These are phyloP conservation scores for Polyplosphaeria fusca DNA, from an alignment of 495 filamentous ascomycete species.

Conservation along the genomic window DNA sequence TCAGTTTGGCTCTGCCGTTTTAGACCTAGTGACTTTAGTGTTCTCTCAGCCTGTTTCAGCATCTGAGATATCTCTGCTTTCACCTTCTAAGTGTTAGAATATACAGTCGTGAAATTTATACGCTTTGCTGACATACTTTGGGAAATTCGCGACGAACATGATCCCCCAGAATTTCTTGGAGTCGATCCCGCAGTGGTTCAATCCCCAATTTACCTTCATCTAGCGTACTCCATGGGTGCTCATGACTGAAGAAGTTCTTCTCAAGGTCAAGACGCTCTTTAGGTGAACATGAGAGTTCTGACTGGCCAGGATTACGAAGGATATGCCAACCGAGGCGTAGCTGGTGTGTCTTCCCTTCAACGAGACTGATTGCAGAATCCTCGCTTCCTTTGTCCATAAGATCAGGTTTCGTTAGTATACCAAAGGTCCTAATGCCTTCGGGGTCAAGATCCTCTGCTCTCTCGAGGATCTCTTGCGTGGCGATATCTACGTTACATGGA, in stretches of 20 bases:
- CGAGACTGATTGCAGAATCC: slow-evolving; percentile 45
- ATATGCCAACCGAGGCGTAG: slow-evolving; percentile 55
- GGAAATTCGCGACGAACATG: slow-evolving; percentile 54
- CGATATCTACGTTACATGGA: slow-evolving; percentile 49
- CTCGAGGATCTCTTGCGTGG: slow-evolving; percentile 51
- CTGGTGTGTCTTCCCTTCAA: slow-evolving; percentile 44
- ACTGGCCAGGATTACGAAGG: slow-evolving; percentile 55
- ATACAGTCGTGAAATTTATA: not conserved
- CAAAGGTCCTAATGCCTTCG: slow-evolving; percentile 50
- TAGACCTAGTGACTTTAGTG: slow-evolving; percentile 46
- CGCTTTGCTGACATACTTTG: slow-evolving; percentile 34
- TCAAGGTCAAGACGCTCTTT: slow-evolving; percentile 40
- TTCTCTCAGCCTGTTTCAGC: slow-evolving; percentile 6
- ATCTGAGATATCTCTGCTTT: not conserved
- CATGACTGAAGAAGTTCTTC: slow-evolving; percentile 4
- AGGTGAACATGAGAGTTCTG: slow-evolving; percentile 36
- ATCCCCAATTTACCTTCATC: slow-evolving; percentile 41
- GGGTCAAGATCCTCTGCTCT: slow-evolving; percentile 46
- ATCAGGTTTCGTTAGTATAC: slow-evolving; percentile 52
- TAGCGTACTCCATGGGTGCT: not conserved
- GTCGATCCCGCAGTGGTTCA: slow-evolving; percentile 45
- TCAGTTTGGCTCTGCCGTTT: slow-evolving; percentile 44
- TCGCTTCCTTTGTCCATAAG: slow-evolving; percentile 39
- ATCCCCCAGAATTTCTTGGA: slow-evolving; percentile 46
- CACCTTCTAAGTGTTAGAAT: slow-evolving; percentile 16